Conservation (phyloP, 768 basidiomycete genomes). For the Russula emetica region DNA sequence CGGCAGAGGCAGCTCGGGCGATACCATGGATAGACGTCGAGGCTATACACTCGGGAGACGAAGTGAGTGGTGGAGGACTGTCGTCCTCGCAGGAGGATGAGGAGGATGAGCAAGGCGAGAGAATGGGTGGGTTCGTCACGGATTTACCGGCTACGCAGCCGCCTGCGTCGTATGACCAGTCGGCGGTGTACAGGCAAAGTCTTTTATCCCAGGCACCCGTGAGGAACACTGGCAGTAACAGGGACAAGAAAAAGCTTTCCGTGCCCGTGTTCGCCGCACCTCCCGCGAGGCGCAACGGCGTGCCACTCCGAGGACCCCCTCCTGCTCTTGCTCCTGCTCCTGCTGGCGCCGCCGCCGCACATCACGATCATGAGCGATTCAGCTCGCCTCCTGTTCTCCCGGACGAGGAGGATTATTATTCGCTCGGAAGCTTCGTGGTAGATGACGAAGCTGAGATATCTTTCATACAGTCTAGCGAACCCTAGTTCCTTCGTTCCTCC, state of each 20-base stretch:
- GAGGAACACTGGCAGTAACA: not conserved
- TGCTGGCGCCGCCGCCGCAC: conserved; percentile 32
- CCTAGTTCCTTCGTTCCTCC: conserved; percentile 1
- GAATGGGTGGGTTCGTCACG: conserved; percentile 61
- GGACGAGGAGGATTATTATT: conserved; percentile 60
- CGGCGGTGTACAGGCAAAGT: conserved; percentile 62
- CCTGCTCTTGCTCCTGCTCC: conserved; percentile 4
- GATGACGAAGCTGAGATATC: conserved; percentile 69
- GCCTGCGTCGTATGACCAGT: conserved; percentile 71
- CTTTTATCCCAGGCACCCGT: conserved; percentile 64
- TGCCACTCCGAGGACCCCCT: not conserved
- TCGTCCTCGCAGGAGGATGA: conserved; percentile 44
- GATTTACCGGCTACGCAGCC: conserved; percentile 63
- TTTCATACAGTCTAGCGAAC: conserved; percentile 35
- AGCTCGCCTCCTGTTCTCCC: conserved; percentile 65
- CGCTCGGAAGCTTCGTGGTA: conserved; percentile 74
- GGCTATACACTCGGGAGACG: conserved; percentile 78
- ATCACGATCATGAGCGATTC: conserved; percentile 35
- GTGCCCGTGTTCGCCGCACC: conserved; percentile 53
- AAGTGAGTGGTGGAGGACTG: conserved; percentile 60
- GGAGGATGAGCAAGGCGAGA: conserved; percentile 49
- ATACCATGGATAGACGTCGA: conserved; percentile 60
- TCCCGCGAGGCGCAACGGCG: conserved; percentile 46
- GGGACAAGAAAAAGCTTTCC: conserved; percentile 28
- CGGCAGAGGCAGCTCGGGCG: conserved; percentile 36